Evolutionary conservation across 2,329 filamentous ascomycete species (phyloP), one percentile per base, ranked within the genome.

Genomic region (Arthrobotrys iridis): DNA sequence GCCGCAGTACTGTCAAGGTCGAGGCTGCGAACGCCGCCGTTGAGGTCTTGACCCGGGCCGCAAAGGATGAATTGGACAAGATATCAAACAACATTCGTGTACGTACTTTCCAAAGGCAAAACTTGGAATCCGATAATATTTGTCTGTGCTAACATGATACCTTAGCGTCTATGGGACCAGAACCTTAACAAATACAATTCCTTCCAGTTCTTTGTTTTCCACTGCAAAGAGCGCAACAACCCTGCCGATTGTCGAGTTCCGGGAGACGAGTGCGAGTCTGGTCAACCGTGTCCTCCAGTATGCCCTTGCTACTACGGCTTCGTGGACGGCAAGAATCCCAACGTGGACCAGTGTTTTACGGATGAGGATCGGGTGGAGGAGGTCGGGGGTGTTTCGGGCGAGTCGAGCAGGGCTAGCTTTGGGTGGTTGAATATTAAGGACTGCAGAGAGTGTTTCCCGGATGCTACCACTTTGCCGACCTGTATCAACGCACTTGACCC

Each of bases 191-290:
- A 41, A 24, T 63, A 46, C 48, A 63, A 63, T 15, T 63, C 66
- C 0, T 50, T 71, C 28, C n/a, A 71, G 8, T 71, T 71, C 37
- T 71, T 63, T 40, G 48, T 71, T 1, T 71, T 48, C 58, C 26
- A 35, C 13, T 71, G 66, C 40, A 71, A 71, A 48, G 24, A 37
- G 0, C 62, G 66, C 3, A 26, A 40, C 37, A 64, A 71, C 24
- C 20, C 43, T 24, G 6, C 30, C 3, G 13, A 5, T 5, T 68
- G 65, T 18, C 58, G 58, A 20, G 10, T 0, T 8, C 20, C 28
- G 0, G 24, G 26, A 15, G 26, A 40, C 2, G 4, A 3, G 6
- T 64, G 59, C n/a, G 11, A 30, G 6, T 7, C 7, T 11, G 13
- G 6, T 4, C 8, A 22, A 24, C 37, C 37, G n/a, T 52, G 48